Evolutionary conservation across 441 rosid genomes (phyloP), one percentile per base, ranked within the genome.

Genomic region (Gossypium aridum): DNA sequence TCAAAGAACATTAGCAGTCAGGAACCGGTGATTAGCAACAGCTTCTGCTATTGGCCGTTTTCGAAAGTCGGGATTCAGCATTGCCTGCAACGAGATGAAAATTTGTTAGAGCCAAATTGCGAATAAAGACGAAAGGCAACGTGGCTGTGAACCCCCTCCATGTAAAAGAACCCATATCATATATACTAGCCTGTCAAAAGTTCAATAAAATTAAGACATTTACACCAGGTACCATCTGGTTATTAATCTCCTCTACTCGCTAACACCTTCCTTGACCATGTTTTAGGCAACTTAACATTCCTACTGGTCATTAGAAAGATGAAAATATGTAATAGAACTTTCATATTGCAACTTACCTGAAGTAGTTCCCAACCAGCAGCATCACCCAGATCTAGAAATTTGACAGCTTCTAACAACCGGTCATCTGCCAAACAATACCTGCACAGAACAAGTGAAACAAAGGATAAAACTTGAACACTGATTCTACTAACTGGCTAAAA

Each of bases 401-500:
- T 88, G 66, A 94, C 94, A 64, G 97, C 96, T 82, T 90, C 95
- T 77, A 82, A 83, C 37, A 89, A 81, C 54, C 89, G 90, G 63
- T 94, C 97, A 85, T 94, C 98, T 0, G 93, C 98, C 78, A 89
- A 77, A 83, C 98, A 94, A 80, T 92, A 94, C 83, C 97, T 94
- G 95, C 77, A 26, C 75, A 55, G 28, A 20, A 63, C 62, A 67
- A 3, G 31, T 3, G 14, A 49, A 68, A 25, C 6, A 4, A 26
- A 28, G 62, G 47, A 70, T 9, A 53, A 28, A 25, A 70, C 6
- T 69, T 34, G 10, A 39, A 70, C 43, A 49, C 31, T 10, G 16
- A 64, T 64, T 19, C 16, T 47, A 17, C 28, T 19, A 37, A 53
- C 69, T 37, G 25, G 61, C 25, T 53, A 16, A 69, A 69, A 69